A percentile compares a stretch with the other conserved stretches of the same genome.
Evolutionary conservation across 1,284 basidiomycete species (phyloP).

Genomic region (Wallemia mellicola): DNA sequence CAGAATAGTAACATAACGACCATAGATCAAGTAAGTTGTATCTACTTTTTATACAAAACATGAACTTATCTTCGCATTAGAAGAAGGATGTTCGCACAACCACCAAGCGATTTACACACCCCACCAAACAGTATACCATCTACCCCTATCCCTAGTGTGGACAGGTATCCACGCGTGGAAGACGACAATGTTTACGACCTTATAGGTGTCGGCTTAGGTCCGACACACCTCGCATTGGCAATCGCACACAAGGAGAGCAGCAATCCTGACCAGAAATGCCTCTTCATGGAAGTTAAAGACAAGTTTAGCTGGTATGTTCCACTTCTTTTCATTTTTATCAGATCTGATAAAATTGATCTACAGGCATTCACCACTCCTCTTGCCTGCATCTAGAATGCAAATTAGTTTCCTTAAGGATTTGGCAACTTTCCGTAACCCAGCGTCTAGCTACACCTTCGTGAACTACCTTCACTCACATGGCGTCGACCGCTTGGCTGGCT

Average conservation of each 20-base stretch:
- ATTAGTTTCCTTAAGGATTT: conserved; percentile 32
- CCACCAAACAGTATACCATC: not conserved
- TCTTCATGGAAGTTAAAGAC: conserved; percentile 15
- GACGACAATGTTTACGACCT: conserved; percentile 18
- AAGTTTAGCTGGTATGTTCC: conserved; percentile 11
- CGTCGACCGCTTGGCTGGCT: conserved; percentile 22
- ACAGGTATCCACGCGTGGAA: conserved; percentile 13
- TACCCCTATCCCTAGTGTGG: conserved; percentile 13
- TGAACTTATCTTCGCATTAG: not conserved
- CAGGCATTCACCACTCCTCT: conserved; percentile 27
- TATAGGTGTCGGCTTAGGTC: conserved; percentile 29
- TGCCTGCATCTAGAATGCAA: conserved; percentile 28
- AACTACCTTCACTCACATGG: conserved; percentile 22
- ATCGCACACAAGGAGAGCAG: conserved; percentile 22
- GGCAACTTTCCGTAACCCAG: conserved; percentile 26
- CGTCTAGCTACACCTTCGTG: conserved; percentile 27
- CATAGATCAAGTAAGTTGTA: not conserved
- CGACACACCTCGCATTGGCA: conserved; percentile 27
- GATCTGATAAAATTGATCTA: not conserved
- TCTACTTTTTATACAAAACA: not conserved
- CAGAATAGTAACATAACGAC: not conserved
- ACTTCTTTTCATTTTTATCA: not conserved
- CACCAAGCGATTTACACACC: not conserved
- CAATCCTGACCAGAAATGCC: conserved; percentile 12
- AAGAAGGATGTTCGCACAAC: not conserved